Evolutionary conservation across 495 filamentous ascomycete genomes (phyloP).

Genomic region (Staphylotrichum tortipilum): DNA sequence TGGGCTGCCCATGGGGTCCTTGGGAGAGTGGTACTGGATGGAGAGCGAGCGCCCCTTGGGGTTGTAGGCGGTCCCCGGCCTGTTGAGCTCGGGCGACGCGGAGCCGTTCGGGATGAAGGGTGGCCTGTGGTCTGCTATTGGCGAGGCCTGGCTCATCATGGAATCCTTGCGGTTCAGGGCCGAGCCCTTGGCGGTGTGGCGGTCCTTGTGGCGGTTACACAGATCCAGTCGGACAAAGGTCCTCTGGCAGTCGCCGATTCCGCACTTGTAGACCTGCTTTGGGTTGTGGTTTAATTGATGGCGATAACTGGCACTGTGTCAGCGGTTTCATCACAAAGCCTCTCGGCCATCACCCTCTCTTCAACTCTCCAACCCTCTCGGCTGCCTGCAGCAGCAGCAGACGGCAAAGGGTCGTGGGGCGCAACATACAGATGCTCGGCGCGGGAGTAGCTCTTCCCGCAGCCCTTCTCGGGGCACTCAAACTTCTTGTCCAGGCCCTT

Average conservation of each 20-base stretch:
- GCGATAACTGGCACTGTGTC: slow-evolving; percentile 47
- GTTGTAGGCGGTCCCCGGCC: slow-evolving; percentile 35
- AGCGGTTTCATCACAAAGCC: too few relatives aligned
- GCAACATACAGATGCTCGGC: slow-evolving; percentile 76
- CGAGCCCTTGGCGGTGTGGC: slow-evolving; percentile 92
- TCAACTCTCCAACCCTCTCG: too few relatives aligned
- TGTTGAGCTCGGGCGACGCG: slow-evolving; percentile 44
- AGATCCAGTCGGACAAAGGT: slow-evolving; percentile 93
- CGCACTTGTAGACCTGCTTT: slow-evolving; percentile 92
- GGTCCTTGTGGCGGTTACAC: slow-evolving; percentile 85
- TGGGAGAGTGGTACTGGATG: slow-evolving; percentile 46
- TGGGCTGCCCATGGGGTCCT: slow-evolving; percentile 38
- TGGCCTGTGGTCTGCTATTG: slow-evolving; percentile 36
- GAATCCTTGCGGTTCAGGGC: slow-evolving; percentile 87
- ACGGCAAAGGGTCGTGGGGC: neutral
- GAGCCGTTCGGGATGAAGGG: slow-evolving; percentile 36
- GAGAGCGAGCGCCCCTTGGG: slow-evolving; percentile 37
- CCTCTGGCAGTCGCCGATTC: slow-evolving; percentile 83
- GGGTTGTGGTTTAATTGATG: slow-evolving; percentile 96
- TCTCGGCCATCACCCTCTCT: too few relatives aligned
- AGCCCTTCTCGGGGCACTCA: slow-evolving; percentile 79
- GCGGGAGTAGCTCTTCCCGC: slow-evolving; percentile 91
- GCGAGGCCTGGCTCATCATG: slow-evolving; percentile 51
- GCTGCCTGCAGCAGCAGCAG: too few relatives aligned
- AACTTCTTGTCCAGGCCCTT: slow-evolving; percentile 93